A percentile compares a stretch with the other conserved stretches of the same genome.
phyloP scores from a whole-genome alignment of 2,329 filamentous ascomycete species.

The Apiospora arundinis region DNA sequence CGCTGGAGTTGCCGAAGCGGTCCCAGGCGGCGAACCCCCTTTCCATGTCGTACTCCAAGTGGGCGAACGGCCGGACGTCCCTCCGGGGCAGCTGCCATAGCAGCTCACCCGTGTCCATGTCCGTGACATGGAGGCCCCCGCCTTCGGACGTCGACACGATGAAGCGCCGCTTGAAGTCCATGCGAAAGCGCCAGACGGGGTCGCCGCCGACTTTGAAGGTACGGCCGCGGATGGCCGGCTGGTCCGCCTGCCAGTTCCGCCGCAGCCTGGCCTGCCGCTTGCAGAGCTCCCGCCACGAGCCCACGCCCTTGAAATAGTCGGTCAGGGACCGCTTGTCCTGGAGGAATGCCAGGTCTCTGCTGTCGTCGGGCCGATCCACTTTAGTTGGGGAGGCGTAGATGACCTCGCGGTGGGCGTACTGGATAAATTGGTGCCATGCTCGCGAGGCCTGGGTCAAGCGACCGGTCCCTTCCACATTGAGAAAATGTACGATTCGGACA shows the following conservation, averaged over 20 bases:
- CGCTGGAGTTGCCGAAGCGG: conserved; percentile 48
- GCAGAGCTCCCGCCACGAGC: conserved; percentile 52
- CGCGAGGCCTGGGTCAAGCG: conserved; percentile 26
- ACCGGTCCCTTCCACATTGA: conserved; percentile 26
- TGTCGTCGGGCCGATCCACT: conserved; percentile 3
- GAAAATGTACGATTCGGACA: conserved; percentile 32
- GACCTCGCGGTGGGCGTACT: conserved; percentile 28
- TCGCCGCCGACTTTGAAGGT: conserved; percentile 48
- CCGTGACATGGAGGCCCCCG: conserved; percentile 52
- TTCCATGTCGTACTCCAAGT: conserved; percentile 54
- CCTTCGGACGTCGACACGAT: conserved; percentile 51
- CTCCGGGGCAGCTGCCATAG: conserved; percentile 40
- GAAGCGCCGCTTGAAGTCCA: conserved; percentile 53
- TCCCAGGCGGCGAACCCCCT: conserved; percentile 53
- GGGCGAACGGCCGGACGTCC: conserved; percentile 49
- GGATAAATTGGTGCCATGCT: conserved; percentile 33
- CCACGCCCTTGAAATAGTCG: conserved; percentile 40
- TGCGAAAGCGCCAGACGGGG: conserved; percentile 51
- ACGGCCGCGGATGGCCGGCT: conserved; percentile 44
- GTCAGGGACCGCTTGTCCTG: conserved; percentile 36
- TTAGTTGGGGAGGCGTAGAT: conserved; percentile 29
- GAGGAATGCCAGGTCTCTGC: conserved; percentile 22
- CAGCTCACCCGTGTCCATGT: conserved; percentile 50
- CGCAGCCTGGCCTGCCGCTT: conserved; percentile 46
- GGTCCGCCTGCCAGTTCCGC: conserved; percentile 44